A percentile compares a stretch with the other conserved stretches of the same genome.
phyloP scores from a whole-genome alignment of 1,139 yeast species.

The Candida gigantensis region DNA sequence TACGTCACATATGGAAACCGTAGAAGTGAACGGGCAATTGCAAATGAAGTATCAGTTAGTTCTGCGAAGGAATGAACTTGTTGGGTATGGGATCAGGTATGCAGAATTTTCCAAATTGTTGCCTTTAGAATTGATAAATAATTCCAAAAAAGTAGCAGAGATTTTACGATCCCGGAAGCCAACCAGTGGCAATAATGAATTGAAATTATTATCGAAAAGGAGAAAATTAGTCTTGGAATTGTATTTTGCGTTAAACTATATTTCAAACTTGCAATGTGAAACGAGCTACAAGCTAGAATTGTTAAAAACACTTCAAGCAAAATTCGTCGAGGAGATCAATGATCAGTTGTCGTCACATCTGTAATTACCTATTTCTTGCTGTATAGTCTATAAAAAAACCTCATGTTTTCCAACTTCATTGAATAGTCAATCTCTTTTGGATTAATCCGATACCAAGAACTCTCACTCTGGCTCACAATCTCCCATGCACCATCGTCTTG shows the following conservation, averaged over 20 bases:
- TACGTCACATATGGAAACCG: constrained; percentile 27
- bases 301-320: constrained; percentile 13
- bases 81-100: constrained; percentile 28
- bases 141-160: constrained; percentile 25
- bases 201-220: constrained; percentile 10
- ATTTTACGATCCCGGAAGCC: constrained; percentile 11
- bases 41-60: constrained; percentile 28
- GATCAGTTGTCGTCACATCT: constrained; percentile 1
- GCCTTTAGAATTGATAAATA: constrained; percentile 19
- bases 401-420: constrained; percentile 80
- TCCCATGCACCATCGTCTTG: constrained; percentile 63
- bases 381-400: constrained; percentile 78
- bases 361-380: constrained; percentile 37
- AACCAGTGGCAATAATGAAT: constrained; percentile 3
- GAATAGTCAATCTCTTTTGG: constrained; percentile 60
- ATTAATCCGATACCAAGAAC: constrained; percentile 76
- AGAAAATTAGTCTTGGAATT: constrained; percentile 16
- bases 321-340: constrained; percentile 17
- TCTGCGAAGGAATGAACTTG: constrained; percentile 19
- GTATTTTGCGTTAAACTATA: constrained; percentile 15
- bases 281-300: constrained; percentile 12
- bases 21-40: constrained; percentile 18
- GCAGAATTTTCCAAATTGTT: constrained; percentile 23
- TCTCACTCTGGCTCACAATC: constrained; percentile 62
- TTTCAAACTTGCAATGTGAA: constrained; percentile 9